Evolutionary conservation across 2,329 filamentous ascomycete species (phyloP).

Genomic region (Colletotrichum coccodes): DNA sequence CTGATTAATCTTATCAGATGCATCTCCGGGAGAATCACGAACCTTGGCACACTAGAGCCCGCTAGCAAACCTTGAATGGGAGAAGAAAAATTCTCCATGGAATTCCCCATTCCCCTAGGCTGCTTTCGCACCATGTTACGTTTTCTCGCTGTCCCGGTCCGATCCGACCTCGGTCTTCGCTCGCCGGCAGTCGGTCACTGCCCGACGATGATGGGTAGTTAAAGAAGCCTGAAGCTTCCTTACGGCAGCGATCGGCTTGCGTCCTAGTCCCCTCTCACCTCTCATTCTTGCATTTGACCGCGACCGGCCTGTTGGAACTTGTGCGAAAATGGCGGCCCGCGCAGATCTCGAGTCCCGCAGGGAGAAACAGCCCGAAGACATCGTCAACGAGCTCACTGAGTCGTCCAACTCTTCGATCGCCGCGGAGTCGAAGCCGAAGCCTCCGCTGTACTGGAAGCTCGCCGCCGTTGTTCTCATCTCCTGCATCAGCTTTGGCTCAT

Average conservation of each 20-base stretch:
- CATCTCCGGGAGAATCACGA: slow-evolving; percentile 5
- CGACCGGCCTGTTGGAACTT: background rate
- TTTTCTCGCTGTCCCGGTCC: slow-evolving; percentile 3
- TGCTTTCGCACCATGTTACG: background rate
- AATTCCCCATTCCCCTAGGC: background rate
- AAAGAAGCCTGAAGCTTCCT: background rate
- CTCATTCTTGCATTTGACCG: background rate
- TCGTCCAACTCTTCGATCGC: background rate
- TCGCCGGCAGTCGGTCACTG: background rate
- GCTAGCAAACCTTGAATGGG: slow-evolving; percentile 2
- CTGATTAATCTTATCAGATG: slow-evolving; percentile 32
- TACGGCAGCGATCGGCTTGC: background rate
- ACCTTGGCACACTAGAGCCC: slow-evolving; percentile 16
- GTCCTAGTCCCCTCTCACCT: background rate
- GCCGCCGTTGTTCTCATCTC: slow-evolving; percentile 59
- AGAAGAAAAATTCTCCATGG: background rate
- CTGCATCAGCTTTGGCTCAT: slow-evolving; percentile 67
- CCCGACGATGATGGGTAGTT: background rate
- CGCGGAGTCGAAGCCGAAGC: slow-evolving; percentile 11
- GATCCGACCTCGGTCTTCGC: slow-evolving; percentile 9
- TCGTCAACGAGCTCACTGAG: slow-evolving; percentile 17
- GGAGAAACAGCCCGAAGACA: slow-evolving; percentile 18
- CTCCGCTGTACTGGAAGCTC: slow-evolving; percentile 35
- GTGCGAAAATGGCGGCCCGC: slow-evolving; percentile 7
- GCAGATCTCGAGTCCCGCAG: slow-evolving; percentile 16